Evolutionary conservation across 805 yeast genomes (phyloP), one percentile per base, ranked within the genome.

Genomic region (Saccharomycopsis schoenii): DNA sequence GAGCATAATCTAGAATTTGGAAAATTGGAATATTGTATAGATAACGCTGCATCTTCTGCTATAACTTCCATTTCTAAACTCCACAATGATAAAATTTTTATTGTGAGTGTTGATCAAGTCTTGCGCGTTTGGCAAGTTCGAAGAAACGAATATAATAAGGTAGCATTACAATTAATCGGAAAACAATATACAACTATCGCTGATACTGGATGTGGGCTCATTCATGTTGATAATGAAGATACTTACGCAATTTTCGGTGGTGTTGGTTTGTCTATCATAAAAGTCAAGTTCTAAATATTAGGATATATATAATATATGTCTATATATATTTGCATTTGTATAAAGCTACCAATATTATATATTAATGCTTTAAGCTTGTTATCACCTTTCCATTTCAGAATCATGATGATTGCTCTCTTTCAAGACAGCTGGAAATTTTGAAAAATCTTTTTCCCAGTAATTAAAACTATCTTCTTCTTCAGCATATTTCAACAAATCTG

Each of bases 71-170:
- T 90, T 1, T 71, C 76, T 0, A 43, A 70, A 2, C 64, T 78
- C 4, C 68, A 72, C 11, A 65, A 67, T 3, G 62, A 50, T n/a
- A 54, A 57, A 2, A 69, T 83, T 10, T 63, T 86, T 8, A 86
- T 87, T 0, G 82, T 88, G 0, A 86, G 97, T 0, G 96, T 90
- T 3, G 99, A 94, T 67, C 99, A 94, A 71, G 76, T 83, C 4
- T 75, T 89, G 0, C 77, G 86, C 59, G 58, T 79, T 4, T 92
- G 97, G 97, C 62, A 71, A 3, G 64, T 76, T 4, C 69, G 67
- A n/a, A 69, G 72, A 9, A 60, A 67, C 19, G 36, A 17, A 9
- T 19, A 51, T n/a, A 39, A 47, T 14, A 34, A 17, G 4, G 41
- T n/a, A 1, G 66, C 65, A 0, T 60, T 82, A 36, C 60, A 55